Conservation (phyloP, 352 stramenopile species). For the Pythium volutum region DNA sequence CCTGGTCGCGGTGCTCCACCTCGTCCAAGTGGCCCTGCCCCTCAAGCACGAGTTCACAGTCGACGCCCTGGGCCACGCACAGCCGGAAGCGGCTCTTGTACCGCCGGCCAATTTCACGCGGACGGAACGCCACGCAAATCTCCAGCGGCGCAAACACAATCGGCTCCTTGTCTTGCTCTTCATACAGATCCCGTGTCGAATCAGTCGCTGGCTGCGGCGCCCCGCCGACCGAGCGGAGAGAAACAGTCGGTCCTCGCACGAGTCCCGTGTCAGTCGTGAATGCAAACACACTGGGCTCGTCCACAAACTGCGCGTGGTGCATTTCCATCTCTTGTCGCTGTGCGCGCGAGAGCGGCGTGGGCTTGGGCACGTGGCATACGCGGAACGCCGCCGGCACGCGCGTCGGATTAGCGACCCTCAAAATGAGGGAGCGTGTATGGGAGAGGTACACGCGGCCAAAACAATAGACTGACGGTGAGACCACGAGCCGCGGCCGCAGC, state of each 20-base stretch:
- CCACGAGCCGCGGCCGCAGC: conserved; percentile 48
- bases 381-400: conserved; percentile 49
- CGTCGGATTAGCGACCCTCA: conserved; percentile 66
- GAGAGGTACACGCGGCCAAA: conserved; percentile 69
- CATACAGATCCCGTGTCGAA: conserved; percentile 32
- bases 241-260: conserved; percentile 52
- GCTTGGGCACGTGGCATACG: conserved; percentile 53
- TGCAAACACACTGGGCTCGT: conserved; percentile 62
- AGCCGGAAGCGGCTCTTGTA: conserved; percentile 76
- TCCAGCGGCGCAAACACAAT: conserved; percentile 44
- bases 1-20: conserved; percentile 39
- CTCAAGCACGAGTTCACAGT: conserved; percentile 73
- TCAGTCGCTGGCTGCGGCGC: conserved; percentile 34
- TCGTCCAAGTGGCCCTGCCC: conserved; percentile 65
- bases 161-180: conserved; percentile 23
- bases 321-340: conserved; percentile 50
- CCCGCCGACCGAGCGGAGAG: conserved; percentile 47
- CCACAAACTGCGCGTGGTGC: conserved; percentile 50
- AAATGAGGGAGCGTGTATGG: conserved; percentile 33
- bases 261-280: conserved; percentile 43
- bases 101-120: conserved; percentile 27
- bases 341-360: conserved; percentile 46
- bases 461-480: conserved; percentile 58
- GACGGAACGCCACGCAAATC: conserved; percentile 51
- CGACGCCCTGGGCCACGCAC: conserved; percentile 48